Conservation (phyloP, 805 yeast genomes). For the Metschnikowia similis region DNA sequence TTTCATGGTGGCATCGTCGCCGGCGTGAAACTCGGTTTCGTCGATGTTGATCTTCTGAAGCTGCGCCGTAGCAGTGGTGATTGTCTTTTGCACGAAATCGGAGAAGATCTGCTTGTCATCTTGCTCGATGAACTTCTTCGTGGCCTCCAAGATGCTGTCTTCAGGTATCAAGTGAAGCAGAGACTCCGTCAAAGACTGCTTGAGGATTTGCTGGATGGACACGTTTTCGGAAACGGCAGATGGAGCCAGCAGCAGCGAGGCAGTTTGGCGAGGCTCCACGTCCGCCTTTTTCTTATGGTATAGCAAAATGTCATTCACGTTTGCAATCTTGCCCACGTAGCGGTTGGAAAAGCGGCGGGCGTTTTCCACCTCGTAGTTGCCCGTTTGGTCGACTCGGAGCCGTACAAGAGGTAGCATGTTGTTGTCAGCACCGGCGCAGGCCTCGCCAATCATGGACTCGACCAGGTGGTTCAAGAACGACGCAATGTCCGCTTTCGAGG, state of each 20-base stretch:
- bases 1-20: constrained; percentile 20
- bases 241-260: neutral
- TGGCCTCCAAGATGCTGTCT: constrained; percentile 67
- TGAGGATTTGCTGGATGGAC: constrained; percentile 54
- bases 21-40: constrained; percentile 31
- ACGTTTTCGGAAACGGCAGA: constrained; percentile 13
- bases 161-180: constrained; percentile 70
- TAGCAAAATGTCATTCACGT: constrained; percentile 78
- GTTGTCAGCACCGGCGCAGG: constrained; percentile 21
- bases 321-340: constrained; percentile 89
- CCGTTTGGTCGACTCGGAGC: constrained; percentile 81
- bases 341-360: constrained; percentile 83
- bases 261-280: constrained; percentile 9
- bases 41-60: constrained; percentile 42
- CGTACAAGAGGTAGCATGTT: constrained; percentile 65
- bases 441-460: constrained; percentile 59
- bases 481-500: constrained; percentile 57
- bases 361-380: constrained; percentile 89
- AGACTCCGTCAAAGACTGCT: constrained; percentile 57
- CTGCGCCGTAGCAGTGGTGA: constrained; percentile 48
- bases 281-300: constrained; percentile 50
- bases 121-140: constrained; percentile 68
- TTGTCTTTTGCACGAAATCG: constrained; percentile 55
- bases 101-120: constrained; percentile 75
- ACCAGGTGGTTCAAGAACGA: constrained; percentile 59